A percentile compares a stretch with the other conserved stretches of the same genome.
phyloP scores from a whole-genome alignment of 495 filamentous ascomycete species.

The Penicillium psychrofluorescens region DNA sequence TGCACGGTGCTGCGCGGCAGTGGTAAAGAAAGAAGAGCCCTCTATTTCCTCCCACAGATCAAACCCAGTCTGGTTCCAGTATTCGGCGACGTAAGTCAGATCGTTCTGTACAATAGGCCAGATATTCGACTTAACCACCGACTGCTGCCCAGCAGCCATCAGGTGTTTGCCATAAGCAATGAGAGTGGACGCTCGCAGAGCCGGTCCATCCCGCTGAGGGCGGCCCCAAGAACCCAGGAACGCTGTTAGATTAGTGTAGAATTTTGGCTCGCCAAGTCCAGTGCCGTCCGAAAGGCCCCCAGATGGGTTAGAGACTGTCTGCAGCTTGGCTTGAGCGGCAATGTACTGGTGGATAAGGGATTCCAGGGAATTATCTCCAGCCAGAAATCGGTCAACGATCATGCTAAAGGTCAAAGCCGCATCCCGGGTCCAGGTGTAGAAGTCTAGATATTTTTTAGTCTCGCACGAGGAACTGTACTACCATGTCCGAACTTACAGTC shows the following conservation, averaged over 20 bases:
- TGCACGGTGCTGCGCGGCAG: conserved; percentile 40
- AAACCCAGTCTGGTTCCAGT: conserved; percentile 64
- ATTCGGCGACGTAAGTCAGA: conserved; percentile 61
- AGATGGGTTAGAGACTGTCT: conserved; percentile 54
- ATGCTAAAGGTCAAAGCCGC: conserved; percentile 54
- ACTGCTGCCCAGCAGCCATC: conserved; percentile 24
- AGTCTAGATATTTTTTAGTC: conserved; percentile 14
- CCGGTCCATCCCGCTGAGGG: conserved; percentile 65
- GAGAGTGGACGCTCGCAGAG: conserved; percentile 58
- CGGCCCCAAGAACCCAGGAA: conserved; percentile 63
- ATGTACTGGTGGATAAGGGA: conserved; percentile 48
- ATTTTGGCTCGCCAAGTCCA: conserved; percentile 41
- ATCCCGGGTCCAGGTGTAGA: conserved; percentile 68
- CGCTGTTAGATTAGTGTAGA: conserved; percentile 46
- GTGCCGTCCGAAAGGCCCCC: conserved; percentile 39
- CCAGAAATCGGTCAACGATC: conserved; percentile 50
- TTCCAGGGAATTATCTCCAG: conserved; percentile 47
- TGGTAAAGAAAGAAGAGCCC: conserved; percentile 55
- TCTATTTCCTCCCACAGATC: conserved; percentile 67
- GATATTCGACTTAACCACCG: conserved; percentile 25
- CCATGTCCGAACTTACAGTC: conserved; percentile 46
- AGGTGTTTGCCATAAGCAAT: conserved; percentile 34
- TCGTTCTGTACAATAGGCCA: conserved; percentile 63
- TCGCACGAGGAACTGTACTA: conserved; percentile 30
- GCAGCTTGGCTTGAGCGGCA: conserved; percentile 50